Percentiles rank a stretch among this genome's conserved stretches.
Evolutionary conservation across 1,284 basidiomycete species (phyloP).

Genomic region (Cryptococcus sp.): DNA sequence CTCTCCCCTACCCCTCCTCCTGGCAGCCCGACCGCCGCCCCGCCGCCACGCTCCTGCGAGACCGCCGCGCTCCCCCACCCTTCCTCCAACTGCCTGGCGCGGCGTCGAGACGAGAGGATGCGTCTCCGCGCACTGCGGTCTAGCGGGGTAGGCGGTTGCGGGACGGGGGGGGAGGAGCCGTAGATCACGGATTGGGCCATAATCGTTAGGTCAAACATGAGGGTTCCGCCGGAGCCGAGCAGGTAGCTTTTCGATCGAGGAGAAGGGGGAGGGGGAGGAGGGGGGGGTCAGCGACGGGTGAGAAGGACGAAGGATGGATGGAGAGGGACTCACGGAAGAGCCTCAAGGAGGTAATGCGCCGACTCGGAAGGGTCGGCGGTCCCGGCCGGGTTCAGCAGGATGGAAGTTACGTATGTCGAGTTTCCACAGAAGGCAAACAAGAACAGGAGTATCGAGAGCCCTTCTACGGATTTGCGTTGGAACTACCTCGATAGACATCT

Average conservation of each 20-base stretch:
- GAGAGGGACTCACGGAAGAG: slow-evolving; percentile 38
- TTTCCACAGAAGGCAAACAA: slow-evolving; percentile 89
- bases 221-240: slow-evolving; percentile 79
- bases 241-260: too few relatives aligned
- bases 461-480: slow-evolving; percentile 85
- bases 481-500: slow-evolving; percentile 58
- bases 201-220: slow-evolving; percentile 85
- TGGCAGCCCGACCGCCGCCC: not conserved
- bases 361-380: slow-evolving; percentile 27
- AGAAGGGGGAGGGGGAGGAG: not conserved
- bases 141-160: slow-evolving; percentile 15
- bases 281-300: not conserved
- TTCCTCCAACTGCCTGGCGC: slow-evolving; percentile 22
- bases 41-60: not conserved
- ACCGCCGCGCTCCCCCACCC: slow-evolving; percentile 2
- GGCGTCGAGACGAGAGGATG: slow-evolving; percentile 8
- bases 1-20: not conserved
- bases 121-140: slow-evolving; percentile 14
- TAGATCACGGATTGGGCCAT: slow-evolving; percentile 62
- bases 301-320: not conserved
- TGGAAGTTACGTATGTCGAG: slow-evolving; percentile 80
- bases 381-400: slow-evolving; percentile 55
- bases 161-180: slow-evolving; percentile 44
- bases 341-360: slow-evolving; percentile 44
- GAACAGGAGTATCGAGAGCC: slow-evolving; percentile 88